Base-by-base conservation (phyloP, 257 asterid species). In the Solanum verrucosum region DNA sequence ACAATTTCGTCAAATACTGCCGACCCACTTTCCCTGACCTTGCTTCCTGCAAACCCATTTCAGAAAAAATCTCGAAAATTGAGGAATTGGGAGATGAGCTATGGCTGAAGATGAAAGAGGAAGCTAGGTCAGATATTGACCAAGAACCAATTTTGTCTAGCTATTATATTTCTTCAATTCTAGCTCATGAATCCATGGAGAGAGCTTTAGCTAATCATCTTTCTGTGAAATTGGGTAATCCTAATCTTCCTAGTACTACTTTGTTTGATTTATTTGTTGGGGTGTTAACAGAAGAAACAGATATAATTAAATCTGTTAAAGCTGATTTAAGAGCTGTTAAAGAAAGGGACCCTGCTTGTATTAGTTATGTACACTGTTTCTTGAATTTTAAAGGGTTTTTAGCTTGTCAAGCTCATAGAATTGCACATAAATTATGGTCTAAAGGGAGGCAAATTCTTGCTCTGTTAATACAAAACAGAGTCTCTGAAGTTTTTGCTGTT, bases 331-430 rank as follows among this genome's bases (percentile, higher is more conserved):
- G 89, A 87, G 99, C 98, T 1, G 97, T 94, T 15, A 96, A 93
- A 88, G 97, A 93, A 88, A 92, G 99, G 88, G 99, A 96, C 87
- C 99, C 99, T 3, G 99, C 98, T 46, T 96, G 99, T 89, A 93
- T 96, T 33, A 94, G 98, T 84, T 95, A 93, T 38, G 95, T 93
- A 0, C 98, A 96, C 84, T 94, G 98, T 89, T 94, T 96, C 91
- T 88, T 96, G 91, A 95, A 94, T 90, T 96, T 93, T 20, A 96
- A 96, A 87, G 99, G 98, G 0, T 96, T 96, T 74, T 75, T 95
- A 44, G 98, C 98, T 1, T 92, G 95, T 65, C 96, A 96, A 42
- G 93, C 98, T 35, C 98, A 96, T 71, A 90, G 99, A 75, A 87
- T 96, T 27, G 96, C 95, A 1, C 98, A 96, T 85, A 90, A 92